Evolutionary conservation across 768 basidiomycete species (phyloP).

Genomic region (Sporobolomyces phaffii): DNA sequence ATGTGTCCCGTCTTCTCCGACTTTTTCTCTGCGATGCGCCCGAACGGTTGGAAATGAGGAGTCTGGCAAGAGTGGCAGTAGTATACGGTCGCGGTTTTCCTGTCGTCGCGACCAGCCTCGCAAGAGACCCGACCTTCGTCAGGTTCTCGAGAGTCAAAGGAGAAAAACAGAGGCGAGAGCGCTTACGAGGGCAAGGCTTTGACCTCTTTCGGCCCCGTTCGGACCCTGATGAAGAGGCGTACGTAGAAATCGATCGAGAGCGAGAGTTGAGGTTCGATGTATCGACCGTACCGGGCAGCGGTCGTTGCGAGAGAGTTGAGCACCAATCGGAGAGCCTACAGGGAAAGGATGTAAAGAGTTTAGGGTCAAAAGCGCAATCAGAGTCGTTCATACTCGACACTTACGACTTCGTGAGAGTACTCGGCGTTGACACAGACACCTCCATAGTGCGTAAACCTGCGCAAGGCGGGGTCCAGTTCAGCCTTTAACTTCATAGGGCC

Average conservation of each 20-base stretch:
- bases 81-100: constrained; percentile 79
- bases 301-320: constrained; percentile 76
- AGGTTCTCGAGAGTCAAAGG: too few species aligned
- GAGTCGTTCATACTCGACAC: too few species aligned
- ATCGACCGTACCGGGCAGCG: constrained; percentile 85
- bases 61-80: constrained; percentile 78
- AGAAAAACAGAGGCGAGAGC: too few species aligned
- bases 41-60: constrained; percentile 77
- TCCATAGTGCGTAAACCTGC: constrained; percentile 89
- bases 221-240: constrained; percentile 76
- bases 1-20: constrained; percentile 54
- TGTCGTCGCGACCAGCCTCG: constrained; percentile 47
- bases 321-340: constrained; percentile 81
- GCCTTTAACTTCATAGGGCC: too few species aligned
- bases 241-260: constrained; percentile 97
- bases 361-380: too few species aligned
- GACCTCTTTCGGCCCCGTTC: constrained; percentile 68
- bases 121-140: too few species aligned
- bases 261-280: constrained; percentile 74
- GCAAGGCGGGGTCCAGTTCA: too few species aligned
- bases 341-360: neutral
- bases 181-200: constrained; percentile 69
- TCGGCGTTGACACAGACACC: constrained; percentile 85
- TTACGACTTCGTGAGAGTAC: constrained; percentile 85
- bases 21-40: constrained; percentile 61